Base-by-base conservation (phyloP, 768 basidiomycete species). In the Sarcodon aspratus region DNA sequence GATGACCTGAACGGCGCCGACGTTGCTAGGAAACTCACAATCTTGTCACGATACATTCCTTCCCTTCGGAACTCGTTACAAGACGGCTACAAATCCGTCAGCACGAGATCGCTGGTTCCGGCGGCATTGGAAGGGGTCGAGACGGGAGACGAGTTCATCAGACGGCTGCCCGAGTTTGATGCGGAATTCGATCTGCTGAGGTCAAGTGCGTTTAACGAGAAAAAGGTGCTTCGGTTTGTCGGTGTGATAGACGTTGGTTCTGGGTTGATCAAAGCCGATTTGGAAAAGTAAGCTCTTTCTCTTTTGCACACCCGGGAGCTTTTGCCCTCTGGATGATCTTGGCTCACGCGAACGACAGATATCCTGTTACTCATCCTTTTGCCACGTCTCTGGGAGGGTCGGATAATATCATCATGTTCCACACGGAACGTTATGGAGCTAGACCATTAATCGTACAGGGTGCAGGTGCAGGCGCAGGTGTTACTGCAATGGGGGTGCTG, bases 351-450 rank as follows among this genome's bases (percentile, higher is more conserved):
- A 8, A 34, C 0, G 17, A 15, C 53, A 97, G 94, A 63, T 99
- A 98, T 63, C 79, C 92, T 5, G 73, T 69, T 21, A 78, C 81
- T 12, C 96, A 99, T 63, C 86, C 96, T 1, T 98, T 99, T 60
- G 94, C 94, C 3, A 95, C 95, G 1, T 88, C 94, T 1, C 77
- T 99, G 11, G 88, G 91, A 17, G 96, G 95, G 1, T 92, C 92
- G 17, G 96, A 99, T 66, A 98, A 98, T 63, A 97, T 99, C 61
- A 79, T 99, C 62, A 88, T 96, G 73, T 97, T 98, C 78, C 86
- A 91, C 61, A 97, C 95, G 0, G 82, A 87, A 59, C 74, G 96
- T 37, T 99, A 99, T 61, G 81, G 84, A 3, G 76, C 82, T 7
- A 69, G 92, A 37, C 95, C 96, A 1, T 69, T 99, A 49, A 89